Evolutionary conservation across 148 eudicot genomes (phyloP).

Genomic region (Amaranthus palmeri): DNA sequence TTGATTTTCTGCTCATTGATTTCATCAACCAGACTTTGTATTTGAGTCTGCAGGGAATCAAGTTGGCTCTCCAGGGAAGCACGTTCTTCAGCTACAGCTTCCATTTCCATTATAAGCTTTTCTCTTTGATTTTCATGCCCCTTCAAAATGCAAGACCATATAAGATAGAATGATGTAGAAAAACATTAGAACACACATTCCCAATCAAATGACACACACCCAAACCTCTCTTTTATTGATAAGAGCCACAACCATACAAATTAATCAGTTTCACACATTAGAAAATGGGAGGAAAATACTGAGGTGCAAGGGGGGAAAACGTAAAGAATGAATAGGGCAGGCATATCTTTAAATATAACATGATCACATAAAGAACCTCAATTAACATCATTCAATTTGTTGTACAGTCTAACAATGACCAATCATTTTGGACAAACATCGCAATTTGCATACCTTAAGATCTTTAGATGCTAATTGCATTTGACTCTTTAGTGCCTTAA

Average conservation of each 20-base stretch:
- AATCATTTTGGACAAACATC: neutral
- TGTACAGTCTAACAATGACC: neutral
- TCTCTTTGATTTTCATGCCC: constrained; percentile 86
- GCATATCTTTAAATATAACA: neutral
- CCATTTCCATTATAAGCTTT: constrained; percentile 91
- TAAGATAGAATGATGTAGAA: neutral
- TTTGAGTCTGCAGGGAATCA: constrained; percentile 51
- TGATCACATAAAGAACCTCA: neutral
- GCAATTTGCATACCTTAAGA: constrained; percentile 59
- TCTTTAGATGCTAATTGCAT: constrained; percentile 79
- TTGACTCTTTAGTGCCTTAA: constrained; percentile 63
- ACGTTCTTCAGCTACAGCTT: constrained; percentile 66
- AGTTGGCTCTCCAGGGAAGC: constrained; percentile 62
- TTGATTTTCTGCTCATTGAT: constrained; percentile 54
- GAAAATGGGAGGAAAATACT: neutral
- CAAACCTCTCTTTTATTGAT: neutral
- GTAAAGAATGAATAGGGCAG: neutral
- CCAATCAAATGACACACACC: neutral
- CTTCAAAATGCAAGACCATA: constrained; percentile 28
- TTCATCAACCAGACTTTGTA: constrained; percentile 51
- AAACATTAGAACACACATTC: neutral
- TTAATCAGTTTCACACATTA: neutral
- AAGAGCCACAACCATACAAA: neutral
- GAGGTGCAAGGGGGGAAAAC: neutral
- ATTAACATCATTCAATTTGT: neutral